Conservation (phyloP, 2,329 filamentous ascomycete species). For the Apiospora kogelbergensis region DNA sequence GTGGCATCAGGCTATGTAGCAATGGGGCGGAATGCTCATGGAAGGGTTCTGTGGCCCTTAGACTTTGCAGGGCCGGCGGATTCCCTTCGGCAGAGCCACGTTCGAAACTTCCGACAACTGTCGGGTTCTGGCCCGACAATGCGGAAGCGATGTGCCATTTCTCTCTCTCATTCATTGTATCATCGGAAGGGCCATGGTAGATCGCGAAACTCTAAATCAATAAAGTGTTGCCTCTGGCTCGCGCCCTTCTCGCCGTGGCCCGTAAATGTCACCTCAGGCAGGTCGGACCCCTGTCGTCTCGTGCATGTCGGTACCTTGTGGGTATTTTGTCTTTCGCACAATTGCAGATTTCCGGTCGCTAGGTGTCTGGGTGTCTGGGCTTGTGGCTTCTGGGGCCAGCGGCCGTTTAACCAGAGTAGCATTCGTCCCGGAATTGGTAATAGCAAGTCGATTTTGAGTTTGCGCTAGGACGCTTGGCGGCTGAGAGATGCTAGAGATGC, state of each 20-base stretch:
- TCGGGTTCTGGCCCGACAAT: constrained; percentile 3
- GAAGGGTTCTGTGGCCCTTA: background rate
- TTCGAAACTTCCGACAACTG: background rate
- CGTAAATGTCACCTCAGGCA: background rate
- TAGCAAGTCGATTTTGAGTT: constrained; percentile 11
- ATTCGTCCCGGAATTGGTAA: background rate
- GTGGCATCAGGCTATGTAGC: background rate
- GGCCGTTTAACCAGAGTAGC: background rate
- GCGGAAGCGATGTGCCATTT: background rate
- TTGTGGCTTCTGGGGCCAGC: too few species aligned
- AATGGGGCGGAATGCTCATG: background rate
- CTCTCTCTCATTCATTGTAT: background rate
- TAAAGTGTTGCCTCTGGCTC: too few species aligned
- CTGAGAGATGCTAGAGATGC: background rate
- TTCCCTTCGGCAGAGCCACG: background rate
- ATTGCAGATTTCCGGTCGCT: background rate
- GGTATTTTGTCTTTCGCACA: background rate
- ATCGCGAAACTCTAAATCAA: constrained; percentile 1
- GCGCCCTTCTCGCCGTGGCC: background rate
- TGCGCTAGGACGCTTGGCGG: background rate
- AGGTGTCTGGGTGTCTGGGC: background rate
- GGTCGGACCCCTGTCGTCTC: background rate
- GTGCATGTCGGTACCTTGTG: too few species aligned
- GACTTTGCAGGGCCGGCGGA: background rate
- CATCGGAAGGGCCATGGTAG: background rate